phyloP scores from a whole-genome alignment of 2,329 filamentous ascomycete species.

The Diplodia seriata region DNA sequence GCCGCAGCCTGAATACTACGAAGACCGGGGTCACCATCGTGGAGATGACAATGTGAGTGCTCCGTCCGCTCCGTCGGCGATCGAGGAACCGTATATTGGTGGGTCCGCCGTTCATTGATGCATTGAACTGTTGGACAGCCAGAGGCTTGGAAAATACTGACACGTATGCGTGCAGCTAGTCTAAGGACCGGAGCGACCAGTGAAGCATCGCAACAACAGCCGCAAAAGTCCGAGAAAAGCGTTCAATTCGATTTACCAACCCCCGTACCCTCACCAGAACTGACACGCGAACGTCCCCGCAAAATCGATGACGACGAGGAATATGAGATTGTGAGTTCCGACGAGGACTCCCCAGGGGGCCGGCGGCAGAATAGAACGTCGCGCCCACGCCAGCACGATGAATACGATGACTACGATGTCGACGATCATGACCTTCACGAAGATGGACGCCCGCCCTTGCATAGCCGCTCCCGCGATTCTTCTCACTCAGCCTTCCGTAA shows the following conservation, averaged over 20 bases:
- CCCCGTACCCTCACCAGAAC: conserved; percentile 21
- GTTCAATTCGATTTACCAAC: conserved; percentile 50
- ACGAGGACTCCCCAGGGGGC: conserved; percentile 29
- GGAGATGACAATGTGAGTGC: conserved; percentile 60
- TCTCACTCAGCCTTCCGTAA: conserved; percentile 22
- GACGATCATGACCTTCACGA: conserved; percentile 39
- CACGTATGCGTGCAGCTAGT: conserved; percentile 35
- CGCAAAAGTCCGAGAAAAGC: conserved; percentile 40
- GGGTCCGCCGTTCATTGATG: conserved; percentile 42
- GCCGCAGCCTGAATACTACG: conserved; percentile 41
- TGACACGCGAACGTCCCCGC: conserved; percentile 14
- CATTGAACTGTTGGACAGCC: conserved; percentile 29
- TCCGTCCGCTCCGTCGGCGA: conserved; percentile 45
- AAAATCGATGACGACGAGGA: conserved; percentile 28
- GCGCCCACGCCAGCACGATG: conserved; percentile 43
- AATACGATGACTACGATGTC: conserved; percentile 42
- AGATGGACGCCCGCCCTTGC: conserved; percentile 5
- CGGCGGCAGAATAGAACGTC: conserved; percentile 30
- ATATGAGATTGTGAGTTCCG: conserved; percentile 25
- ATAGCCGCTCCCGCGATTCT: background rate
- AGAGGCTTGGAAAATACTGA: conserved; percentile 36
- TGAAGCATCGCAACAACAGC: conserved; percentile 34
- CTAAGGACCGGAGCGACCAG: conserved; percentile 34
- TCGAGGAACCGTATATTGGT: conserved; percentile 46
- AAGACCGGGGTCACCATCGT: conserved; percentile 45